A percentile compares a stretch with the other conserved stretches of the same genome.
phyloP scores from a whole-genome alignment of 2,329 filamentous ascomycete species.

The Trichoderma cornu-damae region DNA sequence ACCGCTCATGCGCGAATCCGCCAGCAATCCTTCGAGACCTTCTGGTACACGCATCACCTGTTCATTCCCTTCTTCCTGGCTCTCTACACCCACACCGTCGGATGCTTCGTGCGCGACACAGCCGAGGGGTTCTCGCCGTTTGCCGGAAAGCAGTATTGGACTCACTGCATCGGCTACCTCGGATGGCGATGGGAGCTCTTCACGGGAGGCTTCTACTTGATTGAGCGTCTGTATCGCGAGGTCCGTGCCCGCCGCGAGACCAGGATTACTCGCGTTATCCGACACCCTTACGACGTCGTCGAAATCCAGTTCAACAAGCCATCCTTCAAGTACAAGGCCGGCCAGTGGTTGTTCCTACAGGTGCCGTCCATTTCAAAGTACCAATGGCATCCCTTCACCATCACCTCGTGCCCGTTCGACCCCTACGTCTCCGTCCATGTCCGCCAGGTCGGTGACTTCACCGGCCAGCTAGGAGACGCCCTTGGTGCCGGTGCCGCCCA shows the following conservation, averaged over 20 bases:
- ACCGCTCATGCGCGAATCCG: conserved; percentile 89
- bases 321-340: conserved; percentile 95
- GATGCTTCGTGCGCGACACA: conserved; percentile 91
- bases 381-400: conserved; percentile 99
- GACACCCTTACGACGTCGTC: conserved; percentile 93
- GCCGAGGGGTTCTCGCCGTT: conserved; percentile 72
- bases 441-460: conserved; percentile 95
- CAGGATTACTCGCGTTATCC: conserved; percentile 87
- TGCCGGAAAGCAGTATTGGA: conserved; percentile 76
- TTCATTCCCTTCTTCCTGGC: conserved; percentile 92
- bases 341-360: conserved; percentile 96
- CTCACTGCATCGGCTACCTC: conserved; percentile 88
- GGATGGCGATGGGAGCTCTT: conserved; percentile 96
- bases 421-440: conserved; percentile 93
- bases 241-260: conserved; percentile 77
- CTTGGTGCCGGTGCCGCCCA: conserved; percentile 88
- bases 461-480: conserved; percentile 84
- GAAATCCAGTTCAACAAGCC: conserved; percentile 97
- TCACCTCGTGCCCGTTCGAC: conserved; percentile 95
- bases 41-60: conserved; percentile 99
- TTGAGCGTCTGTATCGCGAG: conserved; percentile 87
- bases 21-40: conserved; percentile 95
- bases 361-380: conserved; percentile 80
- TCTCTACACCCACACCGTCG: conserved; percentile 91
- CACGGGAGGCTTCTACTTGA: conserved; percentile 77